Evolutionary conservation across 2,329 filamentous ascomycete genomes (phyloP), one percentile per base, ranked within the genome.

Genomic region (Setomelanomma holmii): DNA sequence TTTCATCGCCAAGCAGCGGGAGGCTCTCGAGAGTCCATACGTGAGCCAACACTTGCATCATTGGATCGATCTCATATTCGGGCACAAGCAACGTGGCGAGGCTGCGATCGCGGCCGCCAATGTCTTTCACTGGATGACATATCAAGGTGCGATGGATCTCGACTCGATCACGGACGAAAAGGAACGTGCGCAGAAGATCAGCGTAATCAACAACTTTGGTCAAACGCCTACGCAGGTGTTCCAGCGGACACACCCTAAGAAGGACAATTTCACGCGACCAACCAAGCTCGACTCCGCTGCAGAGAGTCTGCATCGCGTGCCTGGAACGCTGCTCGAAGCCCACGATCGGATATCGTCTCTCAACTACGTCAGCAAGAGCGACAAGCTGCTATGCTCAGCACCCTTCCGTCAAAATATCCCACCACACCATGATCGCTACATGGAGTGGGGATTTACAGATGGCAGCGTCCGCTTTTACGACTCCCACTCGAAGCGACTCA

Each of bases 201-300:
- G 91, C 27, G 96, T 97, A 62, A 98, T 99, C 64, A 93, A 99
- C 75, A 98, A 98, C 65, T 99, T 99, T 74, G 95, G 95, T 0
- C 95, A 99, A 73, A 99, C 96, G 1, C 95, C 96, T 1, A 90
- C 96, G 64, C 96, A 99, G 72, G 89, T 98, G 14, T 99, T 98
- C 72, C 84, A 86, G 39, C 88, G 89, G 52, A 82, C 89, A 11
- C 95, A 99, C 73, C 87, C 89, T 3, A 78, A 84, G n/a, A 85
- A 89, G 12, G 92, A 96, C 49, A 76, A 83, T 4, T 80, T 84
- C 19, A 84, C 86, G 48, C 86, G 86, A 4, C 79, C 83, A 3
- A 86, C 85, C 50, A 84, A 91, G 49, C 80, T 99, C 0, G 93
- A 99, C 72, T 89, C 86, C 0, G 84, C 88, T 0, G 87, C 91